Evolutionary conservation across 495 filamentous ascomycete genomes (phyloP), one percentile per base, ranked within the genome.

Genomic region (Penicillium lividum): DNA sequence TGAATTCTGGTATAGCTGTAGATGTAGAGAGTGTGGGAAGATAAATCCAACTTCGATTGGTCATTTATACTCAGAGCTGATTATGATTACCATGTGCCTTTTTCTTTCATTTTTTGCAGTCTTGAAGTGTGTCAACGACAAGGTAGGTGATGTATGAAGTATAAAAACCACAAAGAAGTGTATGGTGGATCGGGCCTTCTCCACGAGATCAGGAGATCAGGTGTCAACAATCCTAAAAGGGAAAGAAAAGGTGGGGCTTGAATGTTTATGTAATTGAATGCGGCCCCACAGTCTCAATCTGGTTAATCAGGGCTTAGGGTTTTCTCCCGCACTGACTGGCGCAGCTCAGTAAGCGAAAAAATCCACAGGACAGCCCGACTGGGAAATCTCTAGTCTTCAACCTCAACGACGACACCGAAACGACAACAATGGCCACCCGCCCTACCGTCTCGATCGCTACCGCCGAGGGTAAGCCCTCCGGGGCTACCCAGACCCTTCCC

Each of bases 381-480:
- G 66, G 67, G 53, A 69, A 66, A 62, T 63, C 58, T 55, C 73
- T 63, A 70, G 69, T 72, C 76, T 74, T 69, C 73, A 77, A 77
- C 70, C 67, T 72, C 73, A 76, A 71, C 71, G 66, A 72, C 78
- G 71, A 77, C 71, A 73, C 66, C 72, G 70, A 77, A 22, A 67
- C 65, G 73, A 71, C 78, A 82, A 87, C 76, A 81, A 94, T 96
- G 92, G 89, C 92, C 80, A 91, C 88, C 73, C 85, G 93, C 80
- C 94, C 93, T 68, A 96, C 92, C 70, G 93, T 97, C 78, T 90
- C 91, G 73, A 91, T 98, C 79, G 84, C 96, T 82, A 83, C 84
- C 74, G 90, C 89, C 76, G 92, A 96, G 86, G 95, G 94, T 80
- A 83, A 87, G 77, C 80, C 93, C 80, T 89, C 86, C 81, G 89